Percentiles rank a stretch among this genome's conserved stretches.
Conservation (phyloP, 495 filamentous ascomycete genomes). For the Lasiosphaeria ovina region DNA sequence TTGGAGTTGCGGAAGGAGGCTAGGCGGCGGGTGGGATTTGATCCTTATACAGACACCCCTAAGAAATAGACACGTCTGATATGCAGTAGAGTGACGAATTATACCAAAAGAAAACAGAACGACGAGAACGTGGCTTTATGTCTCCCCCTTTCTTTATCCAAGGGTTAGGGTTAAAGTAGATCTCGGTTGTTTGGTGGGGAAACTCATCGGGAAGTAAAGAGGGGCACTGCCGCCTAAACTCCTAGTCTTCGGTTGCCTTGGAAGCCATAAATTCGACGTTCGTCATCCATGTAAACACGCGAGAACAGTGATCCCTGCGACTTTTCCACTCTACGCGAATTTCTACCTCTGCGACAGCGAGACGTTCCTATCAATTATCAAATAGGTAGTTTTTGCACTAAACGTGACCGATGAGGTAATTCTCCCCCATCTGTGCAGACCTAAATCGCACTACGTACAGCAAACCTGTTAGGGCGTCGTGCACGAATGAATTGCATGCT, state of each 20-base stretch:
- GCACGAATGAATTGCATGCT: constrained; percentile 10
- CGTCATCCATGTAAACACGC: constrained; percentile 14
- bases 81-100: background rate
- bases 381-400: background rate
- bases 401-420: background rate
- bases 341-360: background rate
- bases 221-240: background rate
- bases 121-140: background rate
- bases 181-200: background rate
- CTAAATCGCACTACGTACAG: too few species aligned
- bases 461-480: background rate
- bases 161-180: constrained; percentile 8
- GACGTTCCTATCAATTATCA: background rate
- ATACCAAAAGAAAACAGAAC: background rate
- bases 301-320: constrained; percentile 1
- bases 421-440: background rate
- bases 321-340: background rate
- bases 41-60: constrained; percentile 39
- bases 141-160: constrained; percentile 1
- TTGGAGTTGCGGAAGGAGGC: constrained; percentile 70
- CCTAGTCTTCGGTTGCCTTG: constrained; percentile 20
- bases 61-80: constrained; percentile 9
- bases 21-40: constrained; percentile 79
- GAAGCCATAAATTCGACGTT: constrained; percentile 2
- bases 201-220: too few species aligned